Percentiles rank a stretch among this genome's conserved stretches.
phyloP scores from a whole-genome alignment of 345 rosid species.

The Mangifera indica region DNA sequence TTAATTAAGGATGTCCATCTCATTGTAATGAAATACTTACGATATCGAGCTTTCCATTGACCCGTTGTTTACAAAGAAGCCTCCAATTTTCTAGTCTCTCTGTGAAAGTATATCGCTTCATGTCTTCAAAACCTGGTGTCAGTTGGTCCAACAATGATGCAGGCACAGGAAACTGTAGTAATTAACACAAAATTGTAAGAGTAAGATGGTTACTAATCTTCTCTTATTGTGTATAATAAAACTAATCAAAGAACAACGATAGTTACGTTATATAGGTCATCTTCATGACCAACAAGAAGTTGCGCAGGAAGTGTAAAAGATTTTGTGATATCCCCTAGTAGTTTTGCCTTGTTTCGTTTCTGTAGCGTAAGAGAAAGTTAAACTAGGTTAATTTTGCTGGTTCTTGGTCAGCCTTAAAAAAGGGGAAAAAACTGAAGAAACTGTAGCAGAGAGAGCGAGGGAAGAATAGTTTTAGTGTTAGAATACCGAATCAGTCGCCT shows the following conservation, averaged over 20 bases:
- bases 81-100: not conserved
- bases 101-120: not conserved
- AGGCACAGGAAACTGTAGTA: not conserved
- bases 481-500: not conserved
- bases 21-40: not conserved
- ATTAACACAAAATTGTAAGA: not conserved
- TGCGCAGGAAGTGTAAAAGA: not conserved
- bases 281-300: not conserved
- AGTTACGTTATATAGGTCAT: not conserved
- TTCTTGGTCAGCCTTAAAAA: too few species aligned
- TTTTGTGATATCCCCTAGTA: not conserved
- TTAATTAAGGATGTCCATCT: too few species aligned
- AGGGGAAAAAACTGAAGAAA: too few species aligned
- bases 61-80: conserved; percentile 4
- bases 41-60: not conserved
- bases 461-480: not conserved
- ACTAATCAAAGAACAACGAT: not conserved
- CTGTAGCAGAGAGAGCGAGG: too few species aligned
- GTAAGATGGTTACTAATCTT: not conserved
- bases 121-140: too few species aligned
- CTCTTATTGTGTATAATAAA: too few species aligned
- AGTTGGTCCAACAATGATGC: not conserved
- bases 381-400: not conserved
- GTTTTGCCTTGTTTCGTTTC: not conserved
- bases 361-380: not conserved